phyloP scores from a whole-genome alignment of 805 yeast species.

The Lipomyces yamanashiensis region DNA sequence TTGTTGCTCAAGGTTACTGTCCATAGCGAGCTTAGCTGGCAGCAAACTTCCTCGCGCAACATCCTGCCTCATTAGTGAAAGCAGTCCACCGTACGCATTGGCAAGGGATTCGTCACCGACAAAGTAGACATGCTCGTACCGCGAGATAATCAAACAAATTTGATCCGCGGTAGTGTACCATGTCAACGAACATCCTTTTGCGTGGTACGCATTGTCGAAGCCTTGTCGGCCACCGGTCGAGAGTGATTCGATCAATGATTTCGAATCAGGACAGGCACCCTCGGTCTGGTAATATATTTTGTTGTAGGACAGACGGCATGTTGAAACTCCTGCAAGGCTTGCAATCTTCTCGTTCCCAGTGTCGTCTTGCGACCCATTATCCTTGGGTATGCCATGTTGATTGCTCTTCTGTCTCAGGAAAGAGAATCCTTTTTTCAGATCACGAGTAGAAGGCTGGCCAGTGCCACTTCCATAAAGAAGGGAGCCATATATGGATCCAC shows the following conservation, averaged over 20 bases:
- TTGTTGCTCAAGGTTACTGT: background rate
- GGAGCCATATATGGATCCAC: too few species aligned
- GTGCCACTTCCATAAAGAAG: background rate
- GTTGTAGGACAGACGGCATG: slow-evolving; percentile 13
- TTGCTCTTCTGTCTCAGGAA: too few species aligned
- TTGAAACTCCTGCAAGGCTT: slow-evolving; percentile 2
- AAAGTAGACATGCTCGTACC: slow-evolving; percentile 16
- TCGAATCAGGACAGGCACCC: slow-evolving; percentile 5
- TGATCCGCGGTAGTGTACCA: slow-evolving; percentile 24
- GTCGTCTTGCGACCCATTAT: too few species aligned
- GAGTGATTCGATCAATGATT: slow-evolving; percentile 19
- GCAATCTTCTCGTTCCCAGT: background rate
- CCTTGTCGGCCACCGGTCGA: slow-evolving; percentile 33
- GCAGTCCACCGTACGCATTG: slow-evolving; percentile 18
- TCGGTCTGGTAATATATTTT: background rate
- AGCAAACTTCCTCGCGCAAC: slow-evolving; percentile 18
- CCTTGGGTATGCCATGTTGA: too few species aligned
- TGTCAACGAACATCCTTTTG: slow-evolving; percentile 25
- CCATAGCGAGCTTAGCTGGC: slow-evolving; percentile 10
- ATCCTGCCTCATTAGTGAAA: slow-evolving; percentile 26
- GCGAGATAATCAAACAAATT: slow-evolving; percentile 20
- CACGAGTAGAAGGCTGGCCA: too few species aligned
- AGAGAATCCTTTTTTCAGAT: too few species aligned
- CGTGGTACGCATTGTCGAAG: slow-evolving; percentile 26
- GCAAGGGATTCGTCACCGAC: slow-evolving; percentile 32